Percentiles rank a stretch among this genome's conserved stretches.
phyloP scores from a whole-genome alignment of 331 rosid species.

The Pyrus hybrid region DNA sequence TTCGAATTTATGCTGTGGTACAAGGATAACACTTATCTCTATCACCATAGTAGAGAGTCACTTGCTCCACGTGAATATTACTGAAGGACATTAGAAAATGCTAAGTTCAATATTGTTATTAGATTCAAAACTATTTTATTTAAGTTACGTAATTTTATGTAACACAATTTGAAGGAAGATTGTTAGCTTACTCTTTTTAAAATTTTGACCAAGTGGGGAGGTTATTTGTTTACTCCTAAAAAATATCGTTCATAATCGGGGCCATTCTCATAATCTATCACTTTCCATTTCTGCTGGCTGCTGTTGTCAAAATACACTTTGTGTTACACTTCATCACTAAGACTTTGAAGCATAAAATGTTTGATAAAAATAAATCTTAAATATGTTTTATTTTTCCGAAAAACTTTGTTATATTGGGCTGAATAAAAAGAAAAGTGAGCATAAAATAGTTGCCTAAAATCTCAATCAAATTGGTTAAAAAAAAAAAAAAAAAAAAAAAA shows the following conservation, averaged over 20 bases:
- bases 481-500: too few relatives aligned
- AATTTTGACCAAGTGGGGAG: too few relatives aligned
- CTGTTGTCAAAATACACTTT: not conserved
- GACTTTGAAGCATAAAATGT: not conserved
- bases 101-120: too few relatives aligned
- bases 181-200: too few relatives aligned
- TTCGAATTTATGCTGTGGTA: fast-evolving
- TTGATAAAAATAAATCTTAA: not conserved
- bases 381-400: not conserved
- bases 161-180: too few relatives aligned
- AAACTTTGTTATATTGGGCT: not conserved
- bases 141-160: too few relatives aligned
- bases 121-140: too few relatives aligned
- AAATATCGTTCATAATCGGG: not conserved
- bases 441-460: not conserved
- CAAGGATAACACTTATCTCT: fast-evolving
- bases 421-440: not conserved
- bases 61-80: too few relatives aligned
- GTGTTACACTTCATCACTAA: not conserved
- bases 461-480: not conserved
- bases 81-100: too few relatives aligned
- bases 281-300: not conserved
- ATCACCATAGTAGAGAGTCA: too few relatives aligned
- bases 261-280: not conserved
- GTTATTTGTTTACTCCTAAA: too few relatives aligned